Evolutionary conservation across 1,284 basidiomycete species (phyloP).

Genomic region (Peniophora sp.): DNA sequence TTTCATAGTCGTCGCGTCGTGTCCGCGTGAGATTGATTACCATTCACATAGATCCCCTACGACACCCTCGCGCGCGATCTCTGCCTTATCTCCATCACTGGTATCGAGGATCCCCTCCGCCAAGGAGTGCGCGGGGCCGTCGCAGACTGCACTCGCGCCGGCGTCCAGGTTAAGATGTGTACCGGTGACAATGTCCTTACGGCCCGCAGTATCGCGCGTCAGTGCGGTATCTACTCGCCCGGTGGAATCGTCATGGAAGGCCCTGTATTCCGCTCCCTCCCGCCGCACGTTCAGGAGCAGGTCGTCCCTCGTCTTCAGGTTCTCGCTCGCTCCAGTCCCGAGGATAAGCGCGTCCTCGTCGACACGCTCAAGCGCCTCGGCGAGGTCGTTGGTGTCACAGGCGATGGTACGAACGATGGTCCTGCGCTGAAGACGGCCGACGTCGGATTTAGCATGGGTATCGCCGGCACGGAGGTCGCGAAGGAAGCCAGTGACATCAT

Average conservation of each 20-base stretch:
- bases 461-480: slow-evolving; percentile 96
- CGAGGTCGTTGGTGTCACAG: slow-evolving; percentile 94
- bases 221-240: slow-evolving; percentile 90
- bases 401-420: slow-evolving; percentile 97
- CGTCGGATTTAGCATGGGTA: slow-evolving; percentile 97
- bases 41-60: slow-evolving; percentile 54
- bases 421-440: slow-evolving; percentile 93
- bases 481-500: slow-evolving; percentile 99
- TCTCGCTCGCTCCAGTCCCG: slow-evolving; percentile 92
- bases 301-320: slow-evolving; percentile 69
- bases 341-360: slow-evolving; percentile 94
- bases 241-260: slow-evolving; percentile 98
- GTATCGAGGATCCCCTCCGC: slow-evolving; percentile 95
- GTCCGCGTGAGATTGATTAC: neutral
- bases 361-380: slow-evolving; percentile 83
- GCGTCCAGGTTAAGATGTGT: slow-evolving; percentile 98
- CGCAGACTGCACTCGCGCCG: slow-evolving; percentile 77
- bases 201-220: slow-evolving; percentile 87
- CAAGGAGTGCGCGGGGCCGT: slow-evolving; percentile 88
- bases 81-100: slow-evolving; percentile 82
- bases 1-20: neutral
- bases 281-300: slow-evolving; percentile 47
- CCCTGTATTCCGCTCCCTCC: slow-evolving; percentile 64
- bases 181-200: slow-evolving; percentile 97
- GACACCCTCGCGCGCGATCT: slow-evolving; percentile 66